These are phyloP conservation scores for Debaryomyces hansenii DNA, from an alignment of 805 yeast genomes.

Conservation along the genomic window DNA sequence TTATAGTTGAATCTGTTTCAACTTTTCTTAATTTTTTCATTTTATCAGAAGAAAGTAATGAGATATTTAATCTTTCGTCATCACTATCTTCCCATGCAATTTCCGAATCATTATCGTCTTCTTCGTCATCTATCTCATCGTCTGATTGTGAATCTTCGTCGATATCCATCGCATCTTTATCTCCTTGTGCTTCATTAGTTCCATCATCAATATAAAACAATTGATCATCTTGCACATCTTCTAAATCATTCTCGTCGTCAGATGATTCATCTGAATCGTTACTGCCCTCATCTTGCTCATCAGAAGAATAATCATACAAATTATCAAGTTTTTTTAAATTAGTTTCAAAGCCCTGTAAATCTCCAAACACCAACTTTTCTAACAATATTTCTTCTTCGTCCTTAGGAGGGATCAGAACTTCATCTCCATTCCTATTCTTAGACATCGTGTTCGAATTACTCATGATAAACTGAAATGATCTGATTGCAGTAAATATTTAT, in stretches of 20 bases:
- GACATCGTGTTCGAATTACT: conserved; percentile 6
- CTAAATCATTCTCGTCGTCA: conserved; percentile 34
- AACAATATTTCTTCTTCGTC: conserved; percentile 80
- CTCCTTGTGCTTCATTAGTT: conserved; percentile 23
- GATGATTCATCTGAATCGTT: conserved; percentile 29
- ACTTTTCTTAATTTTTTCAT: conserved; percentile 69
- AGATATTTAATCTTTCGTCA: conserved; percentile 70
- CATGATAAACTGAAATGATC: background rate
- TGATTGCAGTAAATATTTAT: background rate
- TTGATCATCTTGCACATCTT: conserved; percentile 37
- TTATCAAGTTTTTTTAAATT: conserved; percentile 64
- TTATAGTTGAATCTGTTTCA: conserved; percentile 51
- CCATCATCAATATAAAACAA: conserved; percentile 47
- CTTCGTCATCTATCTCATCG: conserved; percentile 26
- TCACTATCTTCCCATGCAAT: conserved; percentile 85
- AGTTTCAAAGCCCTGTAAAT: conserved; percentile 66
- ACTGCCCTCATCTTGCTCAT: conserved; percentile 31
- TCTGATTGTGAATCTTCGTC: conserved; percentile 19
- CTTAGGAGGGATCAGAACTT: conserved; percentile 58
- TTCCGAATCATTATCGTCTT: conserved; percentile 26
- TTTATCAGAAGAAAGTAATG: conserved; percentile 58
- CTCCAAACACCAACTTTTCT: conserved; percentile 90
- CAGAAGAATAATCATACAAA: conserved; percentile 48
- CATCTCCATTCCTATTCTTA: conserved; percentile 13
- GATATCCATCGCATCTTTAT: conserved; percentile 23